Evolutionary conservation across 305 asterid species (phyloP).

Genomic region (Stenogyne calaminthoides): DNA sequence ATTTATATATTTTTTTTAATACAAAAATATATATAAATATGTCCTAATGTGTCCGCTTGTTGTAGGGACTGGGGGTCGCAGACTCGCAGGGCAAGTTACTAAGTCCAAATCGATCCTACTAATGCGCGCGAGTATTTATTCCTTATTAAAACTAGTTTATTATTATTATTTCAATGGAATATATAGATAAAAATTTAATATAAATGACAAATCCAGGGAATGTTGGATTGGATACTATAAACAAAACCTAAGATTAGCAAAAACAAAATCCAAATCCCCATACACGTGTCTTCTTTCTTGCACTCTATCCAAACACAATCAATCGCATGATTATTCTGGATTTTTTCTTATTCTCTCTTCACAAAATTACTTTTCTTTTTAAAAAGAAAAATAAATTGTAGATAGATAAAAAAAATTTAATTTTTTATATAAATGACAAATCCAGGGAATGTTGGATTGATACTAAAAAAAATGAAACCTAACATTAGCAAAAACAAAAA

Average conservation of each 20-base stretch:
- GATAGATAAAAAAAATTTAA: background rate
- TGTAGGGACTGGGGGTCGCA: too few relatives aligned
- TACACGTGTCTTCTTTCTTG: conserved; percentile 44
- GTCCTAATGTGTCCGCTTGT: too few relatives aligned
- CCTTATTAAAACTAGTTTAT: background rate
- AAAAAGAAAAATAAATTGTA: too few relatives aligned
- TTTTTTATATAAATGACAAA: conserved; percentile 19
- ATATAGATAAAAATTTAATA: background rate
- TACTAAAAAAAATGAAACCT: conserved; percentile 25
- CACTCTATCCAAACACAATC: conserved; percentile 41
- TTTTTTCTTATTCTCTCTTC: background rate
- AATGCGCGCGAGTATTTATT: too few relatives aligned
- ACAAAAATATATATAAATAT: too few relatives aligned
- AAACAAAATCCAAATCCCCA: conserved; percentile 58
- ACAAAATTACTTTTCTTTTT: too few relatives aligned
- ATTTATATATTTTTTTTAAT: too few relatives aligned
- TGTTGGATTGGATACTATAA: conserved; percentile 45
- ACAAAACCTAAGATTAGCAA: conserved; percentile 29
- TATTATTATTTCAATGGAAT: background rate
- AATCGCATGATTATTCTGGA: background rate
- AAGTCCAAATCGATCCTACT: too few relatives aligned
- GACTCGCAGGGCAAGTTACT: too few relatives aligned
- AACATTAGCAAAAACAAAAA: conserved; percentile 35
- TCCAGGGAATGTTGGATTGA: conserved; percentile 51
- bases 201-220: conserved; percentile 36